A percentile compares a stretch with the other conserved stretches of the same genome.
Evolutionary conservation across 805 yeast species (phyloP).

Genomic region (Candida namnaoensis): DNA sequence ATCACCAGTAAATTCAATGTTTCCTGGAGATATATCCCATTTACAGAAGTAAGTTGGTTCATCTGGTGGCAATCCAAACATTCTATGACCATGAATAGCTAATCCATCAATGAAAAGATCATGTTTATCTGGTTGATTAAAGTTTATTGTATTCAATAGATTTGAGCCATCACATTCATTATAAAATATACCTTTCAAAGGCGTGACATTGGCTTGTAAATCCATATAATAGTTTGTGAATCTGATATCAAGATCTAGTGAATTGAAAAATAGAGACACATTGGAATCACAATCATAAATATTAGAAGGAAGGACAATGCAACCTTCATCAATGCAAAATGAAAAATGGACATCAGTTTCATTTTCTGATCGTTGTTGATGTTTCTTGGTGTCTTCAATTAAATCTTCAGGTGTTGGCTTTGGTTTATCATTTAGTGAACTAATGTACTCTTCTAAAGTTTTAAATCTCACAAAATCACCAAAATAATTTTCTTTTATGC

Average conservation of each 20-base stretch:
- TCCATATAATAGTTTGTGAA: constrained; percentile 93
- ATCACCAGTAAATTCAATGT: constrained; percentile 41
- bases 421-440: constrained; percentile 9
- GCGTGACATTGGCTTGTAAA: constrained; percentile 64
- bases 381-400: background rate
- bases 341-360: constrained; percentile 74
- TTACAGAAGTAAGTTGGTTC: constrained; percentile 85
- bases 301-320: constrained; percentile 63
- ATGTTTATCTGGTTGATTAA: constrained; percentile 3
- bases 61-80: constrained; percentile 86
- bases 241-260: constrained; percentile 71
- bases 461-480: constrained; percentile 80
- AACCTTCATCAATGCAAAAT: constrained; percentile 62
- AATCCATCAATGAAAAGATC: constrained; percentile 52
- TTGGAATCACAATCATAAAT: constrained; percentile 59
- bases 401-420: background rate
- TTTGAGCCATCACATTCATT: constrained; percentile 4
- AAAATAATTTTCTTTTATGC: constrained; percentile 79
- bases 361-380: constrained; percentile 42
- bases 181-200: constrained; percentile 31
- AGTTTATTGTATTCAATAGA: constrained; percentile 7
- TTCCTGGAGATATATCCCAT: constrained; percentile 78
- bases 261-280: constrained; percentile 52
- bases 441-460: constrained; percentile 76
- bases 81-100: constrained; percentile 75